phyloP scores from a whole-genome alignment of 768 basidiomycete genomes.

The Fibroporia radiculosa region DNA sequence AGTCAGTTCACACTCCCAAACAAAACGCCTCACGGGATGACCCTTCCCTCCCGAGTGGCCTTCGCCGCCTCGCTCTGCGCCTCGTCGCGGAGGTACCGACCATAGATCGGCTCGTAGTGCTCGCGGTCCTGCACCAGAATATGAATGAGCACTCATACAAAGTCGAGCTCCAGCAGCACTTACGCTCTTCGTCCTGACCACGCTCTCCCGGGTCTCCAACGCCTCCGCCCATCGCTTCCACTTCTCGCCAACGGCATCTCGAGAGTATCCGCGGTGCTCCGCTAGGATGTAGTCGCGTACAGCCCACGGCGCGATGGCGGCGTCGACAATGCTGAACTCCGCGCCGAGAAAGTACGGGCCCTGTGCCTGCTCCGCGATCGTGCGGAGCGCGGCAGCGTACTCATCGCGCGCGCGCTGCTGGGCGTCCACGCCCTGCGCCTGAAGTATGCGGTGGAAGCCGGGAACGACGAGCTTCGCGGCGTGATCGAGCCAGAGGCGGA shows the following conservation, averaged over 20 bases:
- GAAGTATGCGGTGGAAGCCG: conserved; percentile 34
- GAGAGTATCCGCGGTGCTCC: conserved; percentile 41
- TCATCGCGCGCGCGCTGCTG: conserved; percentile 29
- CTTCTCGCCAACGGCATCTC: conserved; percentile 31
- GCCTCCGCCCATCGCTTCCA: conserved; percentile 40
- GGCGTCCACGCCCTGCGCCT: conserved; percentile 29
- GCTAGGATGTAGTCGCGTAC: conserved; percentile 38
- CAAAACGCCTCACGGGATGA: conserved; percentile 3
- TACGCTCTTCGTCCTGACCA: conserved; percentile 34
- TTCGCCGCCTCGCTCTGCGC: conserved; percentile 23
- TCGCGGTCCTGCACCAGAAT: conserved; percentile 26
- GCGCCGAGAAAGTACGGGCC: conserved; percentile 54
- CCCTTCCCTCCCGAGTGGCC: conserved; percentile 19
- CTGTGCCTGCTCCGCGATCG: conserved; percentile 28
- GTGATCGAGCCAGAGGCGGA: conserved; percentile 52
- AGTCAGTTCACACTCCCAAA: neutral
- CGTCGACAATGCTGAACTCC: conserved; percentile 45
- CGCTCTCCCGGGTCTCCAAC: conserved; percentile 37
- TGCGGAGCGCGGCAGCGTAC: conserved; percentile 29
- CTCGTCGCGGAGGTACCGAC: conserved; percentile 49
- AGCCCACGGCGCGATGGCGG: conserved; percentile 50
- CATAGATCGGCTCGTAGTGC: conserved; percentile 42
- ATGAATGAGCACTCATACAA: neutral
- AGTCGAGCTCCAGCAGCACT: conserved; percentile 1
- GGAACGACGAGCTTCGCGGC: conserved; percentile 47